Conservation (phyloP, 129 eudicot species). For the Logfia minima region DNA sequence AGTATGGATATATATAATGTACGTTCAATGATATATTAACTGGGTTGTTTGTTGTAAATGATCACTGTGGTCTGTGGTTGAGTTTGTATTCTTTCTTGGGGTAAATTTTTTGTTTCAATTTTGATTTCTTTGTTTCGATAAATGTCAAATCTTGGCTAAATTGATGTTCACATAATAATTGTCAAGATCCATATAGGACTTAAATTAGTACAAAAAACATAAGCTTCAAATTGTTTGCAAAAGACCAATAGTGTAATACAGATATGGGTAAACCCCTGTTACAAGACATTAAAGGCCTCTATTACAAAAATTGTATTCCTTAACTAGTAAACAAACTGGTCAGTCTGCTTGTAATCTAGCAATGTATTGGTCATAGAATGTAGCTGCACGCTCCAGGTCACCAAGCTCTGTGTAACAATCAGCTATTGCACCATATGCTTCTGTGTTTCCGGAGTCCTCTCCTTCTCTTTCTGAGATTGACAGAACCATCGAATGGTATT, state of each 20-base stretch:
- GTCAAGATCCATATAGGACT: neutral
- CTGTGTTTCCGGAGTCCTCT: conserved; percentile 91
- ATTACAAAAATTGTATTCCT: conserved; percentile 14
- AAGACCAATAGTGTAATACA: neutral
- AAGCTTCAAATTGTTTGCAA: neutral
- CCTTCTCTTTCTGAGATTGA: conserved; percentile 76
- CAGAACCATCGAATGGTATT: conserved; percentile 80
- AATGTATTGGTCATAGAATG: conserved; percentile 85
- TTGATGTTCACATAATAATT: too few relatives aligned
- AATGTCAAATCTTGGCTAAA: neutral
- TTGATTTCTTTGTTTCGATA: neutral
- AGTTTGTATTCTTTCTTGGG: conserved; percentile 23
- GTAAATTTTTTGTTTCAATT: conserved; percentile 52
- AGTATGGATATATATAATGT: neutral
- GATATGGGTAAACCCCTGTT: neutral
- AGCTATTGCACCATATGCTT: conserved; percentile 97
- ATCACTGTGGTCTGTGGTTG: neutral
- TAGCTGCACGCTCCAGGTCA: conserved; percentile 84
- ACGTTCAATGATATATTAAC: neutral
- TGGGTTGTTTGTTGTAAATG: conserved; percentile 32
- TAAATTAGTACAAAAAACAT: neutral
- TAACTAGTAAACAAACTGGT: neutral
- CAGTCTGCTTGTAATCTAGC: conserved; percentile 75
- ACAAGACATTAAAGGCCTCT: conserved; percentile 22
- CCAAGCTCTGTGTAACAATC: conserved; percentile 98